Evolutionary conservation across 2,329 filamentous ascomycete genomes (phyloP).

Genomic region (Biscogniauxia sp.): DNA sequence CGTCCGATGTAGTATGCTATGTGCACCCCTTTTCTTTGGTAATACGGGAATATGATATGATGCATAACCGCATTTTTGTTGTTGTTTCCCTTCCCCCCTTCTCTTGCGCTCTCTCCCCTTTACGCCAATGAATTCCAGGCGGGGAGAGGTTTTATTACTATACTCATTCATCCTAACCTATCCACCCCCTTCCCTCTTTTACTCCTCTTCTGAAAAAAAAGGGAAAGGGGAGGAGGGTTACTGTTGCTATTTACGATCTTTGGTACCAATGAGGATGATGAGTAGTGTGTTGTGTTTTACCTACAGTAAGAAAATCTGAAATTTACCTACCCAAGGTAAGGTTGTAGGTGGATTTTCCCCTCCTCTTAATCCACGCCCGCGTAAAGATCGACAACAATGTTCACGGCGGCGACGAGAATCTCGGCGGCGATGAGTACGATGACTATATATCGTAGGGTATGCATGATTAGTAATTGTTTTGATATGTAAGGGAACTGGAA

Average conservation of each 20-base stretch:
- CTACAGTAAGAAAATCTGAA: no score
- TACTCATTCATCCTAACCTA: no score
- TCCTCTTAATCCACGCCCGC: conserved; percentile 43
- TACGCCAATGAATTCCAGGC: no score
- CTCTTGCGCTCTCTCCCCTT: not conserved
- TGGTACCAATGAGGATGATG: no score
- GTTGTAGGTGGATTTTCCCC: no score
- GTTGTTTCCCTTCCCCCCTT: not conserved
- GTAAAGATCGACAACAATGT: conserved; percentile 92
- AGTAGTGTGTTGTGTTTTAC: no score
- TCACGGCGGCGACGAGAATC: conserved; percentile 87
- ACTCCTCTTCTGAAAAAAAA: no score
- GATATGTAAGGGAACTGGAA: not conserved
- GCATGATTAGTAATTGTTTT: conserved; percentile 13
- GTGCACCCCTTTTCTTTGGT: not conserved
- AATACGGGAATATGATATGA: no score
- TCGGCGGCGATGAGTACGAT: conserved; percentile 95
- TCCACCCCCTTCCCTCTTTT: no score
- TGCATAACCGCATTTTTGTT: not conserved
- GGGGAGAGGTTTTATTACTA: not conserved
- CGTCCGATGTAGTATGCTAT: not conserved
- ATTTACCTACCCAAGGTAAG: no score
- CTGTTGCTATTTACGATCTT: no score
- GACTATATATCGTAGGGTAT: conserved; percentile 48
- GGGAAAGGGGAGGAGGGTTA: no score